Percentiles rank a stretch among this genome's conserved stretches.
phyloP scores from a whole-genome alignment of 805 yeast genomes.

The Metschnikowia similis region DNA sequence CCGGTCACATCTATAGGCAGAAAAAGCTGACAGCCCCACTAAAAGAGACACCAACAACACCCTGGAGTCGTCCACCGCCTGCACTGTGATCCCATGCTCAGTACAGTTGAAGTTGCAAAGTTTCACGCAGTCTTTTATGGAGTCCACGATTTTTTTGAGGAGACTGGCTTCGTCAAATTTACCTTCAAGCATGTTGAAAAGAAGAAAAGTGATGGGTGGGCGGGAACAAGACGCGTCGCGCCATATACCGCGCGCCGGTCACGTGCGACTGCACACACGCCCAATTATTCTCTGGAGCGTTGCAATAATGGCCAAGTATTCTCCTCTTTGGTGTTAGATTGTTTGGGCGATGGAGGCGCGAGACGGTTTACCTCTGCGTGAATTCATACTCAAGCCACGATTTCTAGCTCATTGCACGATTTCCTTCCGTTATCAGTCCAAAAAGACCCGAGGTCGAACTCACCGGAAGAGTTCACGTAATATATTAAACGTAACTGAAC shows the following conservation, averaged over 20 bases:
- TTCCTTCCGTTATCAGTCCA: too few relatives aligned
- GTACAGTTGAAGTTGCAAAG: constrained; percentile 96
- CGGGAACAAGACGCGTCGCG: constrained; percentile 2
- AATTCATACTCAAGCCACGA: too few relatives aligned
- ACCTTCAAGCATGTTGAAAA: constrained; percentile 80
- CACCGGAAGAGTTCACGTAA: too few relatives aligned
- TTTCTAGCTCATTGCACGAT: too few relatives aligned
- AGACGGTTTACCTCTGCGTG: too few relatives aligned
- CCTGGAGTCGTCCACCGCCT: constrained; percentile 97
- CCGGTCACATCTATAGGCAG: constrained; percentile 92
- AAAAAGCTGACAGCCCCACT: constrained; percentile 84
- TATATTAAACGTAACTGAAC: too few relatives aligned
- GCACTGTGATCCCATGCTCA: constrained; percentile 91
- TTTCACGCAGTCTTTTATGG: constrained; percentile 91
- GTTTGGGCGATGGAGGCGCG: too few relatives aligned
- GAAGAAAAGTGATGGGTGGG: not conserved
- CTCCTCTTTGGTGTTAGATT: too few relatives aligned
- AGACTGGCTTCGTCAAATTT: constrained; percentile 90
- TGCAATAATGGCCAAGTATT: too few relatives aligned
- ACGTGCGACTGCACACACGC: not conserved
- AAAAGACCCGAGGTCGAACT: too few relatives aligned
- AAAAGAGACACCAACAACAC: constrained; percentile 84
- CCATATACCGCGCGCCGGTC: constrained; percentile 1
- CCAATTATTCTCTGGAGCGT: too few relatives aligned
- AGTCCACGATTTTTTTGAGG: constrained; percentile 87